Evolutionary conservation across 129 eudicot species (phyloP).

Genomic region (Arctium lappa): DNA sequence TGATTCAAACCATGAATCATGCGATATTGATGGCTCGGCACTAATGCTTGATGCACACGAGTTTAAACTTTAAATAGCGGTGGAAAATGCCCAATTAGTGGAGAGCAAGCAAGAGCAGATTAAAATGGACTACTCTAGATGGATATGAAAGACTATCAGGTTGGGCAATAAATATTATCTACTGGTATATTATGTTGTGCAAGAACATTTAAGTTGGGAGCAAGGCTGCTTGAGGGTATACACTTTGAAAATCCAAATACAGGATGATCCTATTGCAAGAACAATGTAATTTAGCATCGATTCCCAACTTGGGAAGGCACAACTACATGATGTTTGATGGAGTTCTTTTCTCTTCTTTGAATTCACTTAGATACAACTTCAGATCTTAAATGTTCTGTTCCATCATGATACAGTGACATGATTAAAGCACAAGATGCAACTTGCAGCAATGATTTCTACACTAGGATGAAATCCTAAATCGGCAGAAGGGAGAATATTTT

Average conservation of each 20-base stretch:
- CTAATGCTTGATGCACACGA: neutral
- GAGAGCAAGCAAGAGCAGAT: neutral
- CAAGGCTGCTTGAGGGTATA: neutral
- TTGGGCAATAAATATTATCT: neutral
- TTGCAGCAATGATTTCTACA: neutral
- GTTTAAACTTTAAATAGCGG: neutral
- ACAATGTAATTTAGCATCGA: neutral
- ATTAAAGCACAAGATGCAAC: neutral
- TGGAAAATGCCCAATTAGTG: neutral
- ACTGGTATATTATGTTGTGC: neutral
- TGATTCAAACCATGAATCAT: neutral
- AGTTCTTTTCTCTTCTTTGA: neutral
- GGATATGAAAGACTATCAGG: neutral
- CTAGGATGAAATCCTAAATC: neutral
- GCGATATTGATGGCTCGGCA: neutral
- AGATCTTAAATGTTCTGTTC: neutral
- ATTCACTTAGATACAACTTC: neutral
- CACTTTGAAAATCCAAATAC: neutral
- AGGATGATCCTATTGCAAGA: neutral
- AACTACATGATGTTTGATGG: neutral
- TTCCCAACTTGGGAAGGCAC: neutral
- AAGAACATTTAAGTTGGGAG: neutral
- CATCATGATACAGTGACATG: neutral
- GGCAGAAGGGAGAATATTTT: neutral
- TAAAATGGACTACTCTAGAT: neutral